Conservation (phyloP, 257 asterid species). For the Avicennia marina region DNA sequence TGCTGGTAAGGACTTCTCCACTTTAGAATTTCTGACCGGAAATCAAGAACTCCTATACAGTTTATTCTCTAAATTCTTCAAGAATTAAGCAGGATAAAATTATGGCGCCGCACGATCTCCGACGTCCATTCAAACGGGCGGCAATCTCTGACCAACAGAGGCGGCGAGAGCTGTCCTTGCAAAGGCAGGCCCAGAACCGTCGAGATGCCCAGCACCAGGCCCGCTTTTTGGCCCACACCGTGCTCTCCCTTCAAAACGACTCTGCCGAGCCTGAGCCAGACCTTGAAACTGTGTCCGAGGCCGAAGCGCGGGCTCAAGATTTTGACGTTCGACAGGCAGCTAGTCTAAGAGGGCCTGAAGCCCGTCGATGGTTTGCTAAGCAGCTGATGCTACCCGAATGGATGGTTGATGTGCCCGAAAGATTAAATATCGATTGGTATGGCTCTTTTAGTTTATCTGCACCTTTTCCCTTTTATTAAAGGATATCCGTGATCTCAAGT, state of each 20-base stretch:
- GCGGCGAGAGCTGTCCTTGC: slow-evolving; percentile 79
- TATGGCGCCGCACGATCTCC: slow-evolving; percentile 79
- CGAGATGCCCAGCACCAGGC: slow-evolving; percentile 83
- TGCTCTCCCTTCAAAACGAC: slow-evolving; percentile 52
- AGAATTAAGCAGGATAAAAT: neutral
- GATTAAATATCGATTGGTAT: slow-evolving; percentile 65
- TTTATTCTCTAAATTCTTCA: neutral
- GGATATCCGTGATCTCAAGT: neutral
- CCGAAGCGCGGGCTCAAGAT: slow-evolving; percentile 23
- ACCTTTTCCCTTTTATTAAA: neutral
- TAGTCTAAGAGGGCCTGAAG: slow-evolving; percentile 64
- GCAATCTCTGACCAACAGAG: slow-evolving; percentile 84
- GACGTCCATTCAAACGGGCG: slow-evolving; percentile 86
- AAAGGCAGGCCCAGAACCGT: slow-evolving; percentile 76
- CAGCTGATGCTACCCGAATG: slow-evolving; percentile 98
- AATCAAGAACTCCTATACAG: neutral
- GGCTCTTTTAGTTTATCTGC: neutral
- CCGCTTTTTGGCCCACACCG: slow-evolving; percentile 70
- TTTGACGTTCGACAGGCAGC: slow-evolving; percentile 69
- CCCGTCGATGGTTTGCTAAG: slow-evolving; percentile 87
- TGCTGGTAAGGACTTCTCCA: neutral
- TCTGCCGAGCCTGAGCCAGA: slow-evolving; percentile 26
- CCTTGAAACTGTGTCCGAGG: slow-evolving; percentile 14
- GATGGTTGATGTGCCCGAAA: slow-evolving; percentile 91
- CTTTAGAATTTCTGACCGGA: neutral